phyloP scores from a whole-genome alignment of 306 rosid genomes.

The Rosa rugosa region DNA sequence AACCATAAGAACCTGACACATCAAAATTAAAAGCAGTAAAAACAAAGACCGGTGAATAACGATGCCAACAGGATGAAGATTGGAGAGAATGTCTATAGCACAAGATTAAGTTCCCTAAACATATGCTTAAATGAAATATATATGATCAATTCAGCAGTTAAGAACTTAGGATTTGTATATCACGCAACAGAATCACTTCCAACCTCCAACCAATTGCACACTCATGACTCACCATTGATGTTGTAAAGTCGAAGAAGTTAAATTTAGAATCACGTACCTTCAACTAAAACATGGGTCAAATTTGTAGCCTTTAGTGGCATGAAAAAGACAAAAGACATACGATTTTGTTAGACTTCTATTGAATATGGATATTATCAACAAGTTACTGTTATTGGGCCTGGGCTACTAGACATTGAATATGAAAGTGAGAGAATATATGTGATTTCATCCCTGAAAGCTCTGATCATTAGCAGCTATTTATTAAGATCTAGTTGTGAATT shows the following conservation, averaged over 20 bases:
- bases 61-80: not conserved
- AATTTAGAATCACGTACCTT: not conserved
- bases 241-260: not conserved
- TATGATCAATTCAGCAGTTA: not conserved
- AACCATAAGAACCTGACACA: not conserved
- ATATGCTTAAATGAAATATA: not conserved
- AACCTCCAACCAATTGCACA: not conserved
- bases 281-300: not conserved
- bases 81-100: not conserved
- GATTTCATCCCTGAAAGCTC: not conserved
- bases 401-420: not conserved
- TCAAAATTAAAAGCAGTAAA: not conserved
- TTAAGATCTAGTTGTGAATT: not conserved
- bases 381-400: not conserved
- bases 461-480: not conserved
- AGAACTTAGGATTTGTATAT: not conserved
- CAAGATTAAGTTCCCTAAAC: not conserved
- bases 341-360: not conserved
- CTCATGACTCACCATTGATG: not conserved
- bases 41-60: not conserved
- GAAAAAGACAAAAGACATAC: not conserved
- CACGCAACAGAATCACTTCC: not conserved
- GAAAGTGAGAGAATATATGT: not conserved
- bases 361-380: not conserved
- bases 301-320: not conserved